Percentiles rank a stretch among this genome's conserved stretches.
phyloP scores from a whole-genome alignment of 2,329 filamentous ascomycete species.

The Hypocreales sp. region DNA sequence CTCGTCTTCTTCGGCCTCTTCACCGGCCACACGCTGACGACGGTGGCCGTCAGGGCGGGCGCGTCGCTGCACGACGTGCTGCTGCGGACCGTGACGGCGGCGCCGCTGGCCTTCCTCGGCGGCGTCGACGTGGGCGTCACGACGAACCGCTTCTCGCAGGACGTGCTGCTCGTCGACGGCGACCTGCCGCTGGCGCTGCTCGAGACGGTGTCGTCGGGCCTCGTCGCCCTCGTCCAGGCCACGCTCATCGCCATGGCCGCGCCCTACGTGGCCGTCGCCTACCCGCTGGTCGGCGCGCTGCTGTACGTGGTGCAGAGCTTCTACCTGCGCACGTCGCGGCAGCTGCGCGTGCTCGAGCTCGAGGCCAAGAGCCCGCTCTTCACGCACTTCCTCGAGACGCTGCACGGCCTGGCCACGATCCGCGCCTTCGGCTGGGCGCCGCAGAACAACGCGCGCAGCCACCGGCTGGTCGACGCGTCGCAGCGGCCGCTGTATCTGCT shows the following conservation, averaged over 20 bases:
- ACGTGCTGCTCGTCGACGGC: slow-evolving; percentile 24
- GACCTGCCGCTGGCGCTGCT: slow-evolving; percentile 16
- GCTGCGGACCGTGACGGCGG: slow-evolving; percentile 17
- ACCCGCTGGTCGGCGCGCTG: slow-evolving; percentile 17
- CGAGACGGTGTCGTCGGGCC: neutral
- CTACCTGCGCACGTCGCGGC: slow-evolving; percentile 40
- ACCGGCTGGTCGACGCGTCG: slow-evolving; percentile 1
- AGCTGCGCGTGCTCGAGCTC: slow-evolving; percentile 38
- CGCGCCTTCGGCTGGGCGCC: slow-evolving; percentile 3
- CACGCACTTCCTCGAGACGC: slow-evolving; percentile 11
- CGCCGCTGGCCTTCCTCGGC: slow-evolving; percentile 25
- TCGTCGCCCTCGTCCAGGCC: neutral
- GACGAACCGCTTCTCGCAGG: slow-evolving; percentile 29
- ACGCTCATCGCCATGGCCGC: slow-evolving; percentile 1
- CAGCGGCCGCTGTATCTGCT: slow-evolving; percentile 2
- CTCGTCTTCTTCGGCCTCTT: too few species aligned
- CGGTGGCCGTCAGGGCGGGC: slow-evolving; percentile 11
- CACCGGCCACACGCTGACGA: slow-evolving; percentile 3
- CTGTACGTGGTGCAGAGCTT: slow-evolving; percentile 30
- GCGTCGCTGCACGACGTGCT: slow-evolving; percentile 15
- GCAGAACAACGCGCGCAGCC: neutral
- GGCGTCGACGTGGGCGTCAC: slow-evolving; percentile 24
- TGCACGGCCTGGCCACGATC: slow-evolving; percentile 2
- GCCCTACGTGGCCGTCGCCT: slow-evolving; percentile 1
- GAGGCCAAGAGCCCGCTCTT: slow-evolving; percentile 23